Evolutionary conservation across 1,139 yeast species (phyloP).

Genomic region (Wickerhamomyces sp.): DNA sequence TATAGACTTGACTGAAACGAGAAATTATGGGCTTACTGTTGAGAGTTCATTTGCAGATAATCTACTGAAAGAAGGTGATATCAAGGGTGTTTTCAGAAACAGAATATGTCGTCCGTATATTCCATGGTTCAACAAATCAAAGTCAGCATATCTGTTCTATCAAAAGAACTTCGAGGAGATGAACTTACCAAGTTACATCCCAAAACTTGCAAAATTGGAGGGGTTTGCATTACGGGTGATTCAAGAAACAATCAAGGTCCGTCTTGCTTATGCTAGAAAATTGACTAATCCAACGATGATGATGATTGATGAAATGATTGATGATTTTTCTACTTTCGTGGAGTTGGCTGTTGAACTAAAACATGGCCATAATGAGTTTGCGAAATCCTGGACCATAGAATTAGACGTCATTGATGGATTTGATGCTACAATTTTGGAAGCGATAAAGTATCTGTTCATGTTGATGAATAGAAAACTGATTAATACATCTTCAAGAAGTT

Average conservation of each 20-base stretch:
- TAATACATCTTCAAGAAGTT: slow-evolving; percentile 68
- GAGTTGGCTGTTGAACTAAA: slow-evolving; percentile 74
- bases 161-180: slow-evolving; percentile 60
- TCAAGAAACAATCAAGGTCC: slow-evolving; percentile 71
- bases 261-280: slow-evolving; percentile 75
- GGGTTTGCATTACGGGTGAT: slow-evolving; percentile 80
- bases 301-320: slow-evolving; percentile 94
- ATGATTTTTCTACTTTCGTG: slow-evolving; percentile 75
- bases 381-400: slow-evolving; percentile 71
- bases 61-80: slow-evolving; percentile 80
- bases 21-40: slow-evolving; percentile 38
- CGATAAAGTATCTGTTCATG: slow-evolving; percentile 68
- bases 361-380: slow-evolving; percentile 65
- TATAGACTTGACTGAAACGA: slow-evolving; percentile 46
- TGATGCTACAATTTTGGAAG: slow-evolving; percentile 67
- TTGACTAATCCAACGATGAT: slow-evolving; percentile 84
- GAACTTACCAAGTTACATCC: slow-evolving; percentile 73
- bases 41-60: slow-evolving; percentile 78
- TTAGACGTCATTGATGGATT: slow-evolving; percentile 65
- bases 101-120: slow-evolving; percentile 34
- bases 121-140: slow-evolving; percentile 67
- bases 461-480: slow-evolving; percentile 71
- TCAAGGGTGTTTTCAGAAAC: slow-evolving; percentile 59
- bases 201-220: slow-evolving; percentile 54
- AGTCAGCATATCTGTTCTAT: slow-evolving; percentile 61